Evolutionary conservation across 208 protist species (phyloP), one percentile per base, ranked within the genome.

Genomic region (Naegleria lovaniensis): DNA sequence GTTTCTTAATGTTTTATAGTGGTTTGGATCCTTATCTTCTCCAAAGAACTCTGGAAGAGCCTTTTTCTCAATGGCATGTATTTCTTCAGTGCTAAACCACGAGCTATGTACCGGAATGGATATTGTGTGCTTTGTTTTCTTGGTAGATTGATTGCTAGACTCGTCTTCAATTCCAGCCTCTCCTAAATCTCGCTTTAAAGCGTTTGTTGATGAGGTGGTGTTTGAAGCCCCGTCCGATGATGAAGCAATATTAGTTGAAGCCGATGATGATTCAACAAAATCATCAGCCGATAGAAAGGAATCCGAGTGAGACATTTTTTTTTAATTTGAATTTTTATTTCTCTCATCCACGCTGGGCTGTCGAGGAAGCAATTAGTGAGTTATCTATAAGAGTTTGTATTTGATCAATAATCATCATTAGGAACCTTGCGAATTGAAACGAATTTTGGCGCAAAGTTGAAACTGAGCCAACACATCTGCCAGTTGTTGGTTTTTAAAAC

Each of bases 31-130:
- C 51, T 88, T 87, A 9, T 29, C 9, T 3, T 16, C 36, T 38
- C 40, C 38, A 79, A 91, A 91, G 38, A 91, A 91, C n/a, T 89
- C 85, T 84, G 90, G 90, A 7, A 91, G 39, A 38, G 38, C 4
- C 3, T 19, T 43, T 38, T 55, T 79, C 16, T 91, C 90, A 67
- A 76, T 83, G 15, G 5, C 7, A 52, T 91, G 6, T 7, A 91
- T 36, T 5, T 85, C 52, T 2, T 91, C 59, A 6, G 84, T 48
- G 6, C 76, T 51, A 55, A 91, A 91, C 90, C 90, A 91, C 6
- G 4, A 13, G 16, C 52, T 51, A 52, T 91, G 85, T 16, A 36
- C 9, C 6, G 90, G 90, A 19, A 91, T 52, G 7, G 29, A 36
- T 79, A n/a, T n/a, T 5, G 67, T 36, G 19, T 13, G 9, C 36